Base-by-base conservation (phyloP, 2,329 filamentous ascomycete genomes). In the Pseudogymnoascus sp. region DNA sequence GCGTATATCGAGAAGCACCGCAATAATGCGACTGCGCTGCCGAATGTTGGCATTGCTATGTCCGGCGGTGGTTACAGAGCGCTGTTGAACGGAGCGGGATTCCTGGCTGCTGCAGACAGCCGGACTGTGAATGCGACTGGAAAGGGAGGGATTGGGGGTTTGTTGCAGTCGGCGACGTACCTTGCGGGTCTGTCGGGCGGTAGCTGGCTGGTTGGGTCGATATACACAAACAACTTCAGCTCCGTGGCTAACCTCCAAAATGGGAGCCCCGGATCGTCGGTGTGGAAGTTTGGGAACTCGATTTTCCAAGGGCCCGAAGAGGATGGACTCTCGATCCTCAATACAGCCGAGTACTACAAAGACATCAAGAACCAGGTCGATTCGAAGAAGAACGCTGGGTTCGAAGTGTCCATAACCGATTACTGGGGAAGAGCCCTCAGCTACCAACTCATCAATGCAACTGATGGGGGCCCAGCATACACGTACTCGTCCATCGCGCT, bases 31-130 rank as follows among this genome's bases (percentile, higher is more conserved):
- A 79, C 80, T 13, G 77, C 79, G 1, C 69, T 87, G 27, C 86
- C 87, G 0, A 89, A 87, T 67, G 86, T 96, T 64, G 90, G 80
- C 13, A 83, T 96, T 65, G 89, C 91, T 9, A 78, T 89, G 48
- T 94, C 90, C 0, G 91, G 91, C 10, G 92, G 92, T 71, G 92
- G 92, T 36, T 96, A 94, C 72, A 82, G 92, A 62, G 91, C 92
- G n/a, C 79, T 95, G 77, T 79, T 92, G 77, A 93, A 89, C 70
- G 91, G 90, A 37, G 92, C 87, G 13, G 92, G 92, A 64, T 87
- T 87, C 45, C 69, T 96, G 13, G 83, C 88, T 31, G 92, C 91
- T 0, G 92, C 91, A 67, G 92, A 96, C 72, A 82, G 75, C 68
- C 83, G 92, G 18, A 92, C 88, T 0, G 72, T 78, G 0, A 83